Conservation (phyloP, 148 eudicot species). For the Linanthus parryae region DNA sequence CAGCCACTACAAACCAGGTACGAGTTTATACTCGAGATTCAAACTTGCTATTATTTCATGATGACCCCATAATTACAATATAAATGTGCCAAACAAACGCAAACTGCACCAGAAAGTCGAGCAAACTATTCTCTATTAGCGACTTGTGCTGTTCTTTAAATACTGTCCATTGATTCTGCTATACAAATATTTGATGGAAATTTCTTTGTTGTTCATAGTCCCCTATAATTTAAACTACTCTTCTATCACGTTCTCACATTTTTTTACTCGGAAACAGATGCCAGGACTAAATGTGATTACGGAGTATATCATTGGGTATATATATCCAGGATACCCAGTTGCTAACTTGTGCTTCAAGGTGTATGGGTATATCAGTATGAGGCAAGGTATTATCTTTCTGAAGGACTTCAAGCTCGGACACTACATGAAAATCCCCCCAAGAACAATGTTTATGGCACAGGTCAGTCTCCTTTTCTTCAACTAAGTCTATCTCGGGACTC, state of each 20-base stretch:
- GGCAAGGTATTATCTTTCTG: slow-evolving; percentile 1
- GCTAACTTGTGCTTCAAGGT: slow-evolving; percentile 4
- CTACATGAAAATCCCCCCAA: slow-evolving; percentile 8
- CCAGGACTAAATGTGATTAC: slow-evolving; percentile 8
- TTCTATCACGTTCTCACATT: neutral
- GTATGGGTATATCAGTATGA: slow-evolving; percentile 2
- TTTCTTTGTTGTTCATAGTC: too few relatives aligned
- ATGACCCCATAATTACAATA: too few relatives aligned
- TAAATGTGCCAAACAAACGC: too few relatives aligned
- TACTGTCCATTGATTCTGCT: too few relatives aligned
- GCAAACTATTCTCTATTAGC: too few relatives aligned
- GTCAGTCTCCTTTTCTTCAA: neutral
- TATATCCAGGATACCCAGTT: slow-evolving; percentile 1
- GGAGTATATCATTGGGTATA: slow-evolving; percentile 2
- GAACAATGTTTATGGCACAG: slow-evolving; percentile 3
- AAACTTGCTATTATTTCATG: neutral
- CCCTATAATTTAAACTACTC: too few relatives aligned
- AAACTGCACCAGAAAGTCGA: too few relatives aligned
- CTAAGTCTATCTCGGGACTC: neutral
- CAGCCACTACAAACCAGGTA: neutral
- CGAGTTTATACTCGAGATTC: neutral
- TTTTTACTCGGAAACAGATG: neutral
- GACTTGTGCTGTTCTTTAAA: too few relatives aligned
- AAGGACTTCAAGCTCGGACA: slow-evolving; percentile 6
- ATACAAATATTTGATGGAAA: too few relatives aligned